Percentiles rank a stretch among this genome's conserved stretches.
Conservation (phyloP, 139 green algal species). For the Chlorella sp. region DNA sequence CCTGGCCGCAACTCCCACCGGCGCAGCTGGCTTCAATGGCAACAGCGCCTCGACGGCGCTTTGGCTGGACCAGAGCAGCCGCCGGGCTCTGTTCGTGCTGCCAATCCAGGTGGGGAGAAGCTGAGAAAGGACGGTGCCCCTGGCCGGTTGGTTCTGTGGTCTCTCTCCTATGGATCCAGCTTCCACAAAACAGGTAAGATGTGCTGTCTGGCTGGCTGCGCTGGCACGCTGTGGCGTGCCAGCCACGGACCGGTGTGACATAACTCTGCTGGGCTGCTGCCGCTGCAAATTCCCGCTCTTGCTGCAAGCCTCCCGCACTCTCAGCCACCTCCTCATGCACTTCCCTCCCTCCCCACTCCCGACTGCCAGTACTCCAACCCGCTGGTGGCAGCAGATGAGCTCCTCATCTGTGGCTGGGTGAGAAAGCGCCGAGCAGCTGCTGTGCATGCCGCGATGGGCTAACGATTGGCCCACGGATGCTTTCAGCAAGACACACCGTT, state of each 20-base stretch:
- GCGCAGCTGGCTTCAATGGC: neutral
- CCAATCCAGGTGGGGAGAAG: neutral
- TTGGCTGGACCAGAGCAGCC: neutral
- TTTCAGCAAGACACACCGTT: neutral
- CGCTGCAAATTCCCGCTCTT: too few species aligned
- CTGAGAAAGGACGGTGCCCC: neutral
- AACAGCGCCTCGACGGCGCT: neutral
- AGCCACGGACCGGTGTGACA: neutral
- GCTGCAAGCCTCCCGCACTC: neutral
- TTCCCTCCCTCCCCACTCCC: neutral
- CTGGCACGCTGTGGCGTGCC: neutral
- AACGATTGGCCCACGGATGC: too few species aligned
- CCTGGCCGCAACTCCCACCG: neutral
- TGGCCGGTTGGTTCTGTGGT: too few species aligned
- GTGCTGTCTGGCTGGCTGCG: too few species aligned
- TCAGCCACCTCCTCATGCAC: neutral
- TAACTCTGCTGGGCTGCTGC: too few species aligned
- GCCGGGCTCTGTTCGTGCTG: neutral
- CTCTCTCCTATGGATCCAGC: too few species aligned
- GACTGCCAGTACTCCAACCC: conserved; percentile 9
- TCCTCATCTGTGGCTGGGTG: conserved; percentile 73
- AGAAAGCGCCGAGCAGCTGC: neutral
- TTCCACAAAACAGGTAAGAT: too few species aligned
- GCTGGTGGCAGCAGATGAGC: neutral
- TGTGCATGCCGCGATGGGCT: too few species aligned